phyloP scores from a whole-genome alignment of 2,329 filamentous ascomycete genomes.

The Aspergillus hiratsukae region DNA sequence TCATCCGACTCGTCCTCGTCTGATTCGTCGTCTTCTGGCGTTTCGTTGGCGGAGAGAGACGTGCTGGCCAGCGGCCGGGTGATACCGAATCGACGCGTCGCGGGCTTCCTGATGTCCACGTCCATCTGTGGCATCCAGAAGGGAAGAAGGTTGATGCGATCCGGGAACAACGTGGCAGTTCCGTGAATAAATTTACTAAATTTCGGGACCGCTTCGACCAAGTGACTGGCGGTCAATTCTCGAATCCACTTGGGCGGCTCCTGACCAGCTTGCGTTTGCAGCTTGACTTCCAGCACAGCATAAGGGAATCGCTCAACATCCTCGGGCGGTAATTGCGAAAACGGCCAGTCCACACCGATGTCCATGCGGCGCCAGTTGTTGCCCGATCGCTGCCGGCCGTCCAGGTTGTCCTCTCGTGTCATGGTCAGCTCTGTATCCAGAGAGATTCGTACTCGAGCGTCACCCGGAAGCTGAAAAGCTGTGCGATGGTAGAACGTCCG shows the following conservation, averaged over 20 bases:
- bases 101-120: conserved; percentile 91
- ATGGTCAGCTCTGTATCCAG: conserved; percentile 95
- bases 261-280: conserved; percentile 92
- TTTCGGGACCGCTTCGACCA: conserved; percentile 98
- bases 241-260: conserved; percentile 96
- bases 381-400: conserved; percentile 69
- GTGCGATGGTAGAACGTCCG: conserved; percentile 98
- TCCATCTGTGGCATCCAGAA: conserved; percentile 99
- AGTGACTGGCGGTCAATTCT: conserved; percentile 84
- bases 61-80: conserved; percentile 70
- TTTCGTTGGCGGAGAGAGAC: conserved; percentile 70
- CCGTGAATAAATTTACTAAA: conserved; percentile 99
- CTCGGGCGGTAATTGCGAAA: conserved; percentile 76
- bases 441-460: conserved; percentile 92
- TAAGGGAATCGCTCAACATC: conserved; percentile 94
- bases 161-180: conserved; percentile 78
- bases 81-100: conserved; percentile 85
- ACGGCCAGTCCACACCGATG: conserved; percentile 94
- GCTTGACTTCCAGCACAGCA: conserved; percentile 91
- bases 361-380: conserved; percentile 96
- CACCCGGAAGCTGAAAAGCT: conserved; percentile 93
- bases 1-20: conserved; percentile 54
- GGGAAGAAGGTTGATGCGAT: conserved; percentile 81
- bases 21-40: conserved; percentile 67
- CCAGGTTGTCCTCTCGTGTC: conserved; percentile 90